phyloP scores from a whole-genome alignment of 768 basidiomycete genomes.

The Tylopilus sp. region DNA sequence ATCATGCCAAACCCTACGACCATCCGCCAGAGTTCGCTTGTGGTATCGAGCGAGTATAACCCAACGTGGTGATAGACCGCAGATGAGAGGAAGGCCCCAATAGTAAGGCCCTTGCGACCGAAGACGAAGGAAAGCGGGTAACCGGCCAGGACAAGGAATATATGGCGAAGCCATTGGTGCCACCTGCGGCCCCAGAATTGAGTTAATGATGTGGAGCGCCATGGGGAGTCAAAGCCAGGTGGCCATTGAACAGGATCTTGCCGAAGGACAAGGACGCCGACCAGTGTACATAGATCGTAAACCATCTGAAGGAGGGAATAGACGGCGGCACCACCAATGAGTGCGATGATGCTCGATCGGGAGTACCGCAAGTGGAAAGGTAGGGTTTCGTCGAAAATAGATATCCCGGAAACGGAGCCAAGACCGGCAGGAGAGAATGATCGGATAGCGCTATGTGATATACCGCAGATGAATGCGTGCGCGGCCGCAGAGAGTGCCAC shows the following conservation, averaged over 20 bases:
- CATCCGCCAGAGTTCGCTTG: background rate
- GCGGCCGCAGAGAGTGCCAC: background rate
- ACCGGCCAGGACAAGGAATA: background rate
- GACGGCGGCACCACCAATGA: background rate
- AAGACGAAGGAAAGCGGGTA: conserved; percentile 1
- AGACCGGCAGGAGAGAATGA: conserved; percentile 1
- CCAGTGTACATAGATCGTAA: background rate
- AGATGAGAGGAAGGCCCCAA: background rate
- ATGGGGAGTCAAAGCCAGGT: background rate
- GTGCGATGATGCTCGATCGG: background rate
- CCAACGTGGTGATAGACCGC: background rate
- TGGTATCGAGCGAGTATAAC: background rate
- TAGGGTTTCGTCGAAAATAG: too few relatives aligned
- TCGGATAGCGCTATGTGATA: background rate
- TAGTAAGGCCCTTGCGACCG: background rate
- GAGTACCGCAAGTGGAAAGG: background rate
- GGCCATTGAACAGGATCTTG: conserved; percentile 1
- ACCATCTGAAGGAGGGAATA: background rate
- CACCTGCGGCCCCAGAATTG: conserved; percentile 2
- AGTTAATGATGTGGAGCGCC: background rate
- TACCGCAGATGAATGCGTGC: background rate
- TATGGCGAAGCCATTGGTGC: conserved; percentile 3
- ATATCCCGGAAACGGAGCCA: background rate
- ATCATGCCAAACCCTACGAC: background rate
- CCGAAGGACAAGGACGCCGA: background rate